Evolutionary conservation across 2,329 filamentous ascomycete species (phyloP), one percentile per base, ranked within the genome.

Genomic region (Colletotrichum magnum): DNA sequence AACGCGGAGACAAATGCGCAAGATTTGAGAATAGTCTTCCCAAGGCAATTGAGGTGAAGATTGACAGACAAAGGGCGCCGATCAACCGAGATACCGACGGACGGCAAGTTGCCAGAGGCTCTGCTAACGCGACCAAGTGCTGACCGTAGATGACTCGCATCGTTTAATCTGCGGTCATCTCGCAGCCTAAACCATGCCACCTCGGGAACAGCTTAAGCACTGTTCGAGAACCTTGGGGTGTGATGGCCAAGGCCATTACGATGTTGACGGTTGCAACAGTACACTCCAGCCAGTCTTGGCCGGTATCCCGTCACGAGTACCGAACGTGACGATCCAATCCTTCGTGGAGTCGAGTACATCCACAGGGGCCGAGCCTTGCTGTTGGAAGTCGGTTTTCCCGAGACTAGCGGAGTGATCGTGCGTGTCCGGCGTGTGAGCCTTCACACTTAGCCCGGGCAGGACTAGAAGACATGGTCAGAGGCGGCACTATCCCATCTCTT

Each of bases 1-100:
- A 72, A 71, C 72, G 73, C 72, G 66, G 72, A 43, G 36, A 62
- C 58, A 48, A 48, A 61, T 48, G 39, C 41, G n/a, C 51, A 43
- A 43, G 15, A 43, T 48, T 21, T 36, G 32, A 36, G 41, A 58
- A 41, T 28, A 58, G 24, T 47, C 24, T 48, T n/a, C 21, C 15
- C 28, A 39, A 43, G 24, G 58, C 15, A 26, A 43, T 12, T n/a
- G 12, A 47, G 6, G 16, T 2, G 12, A 36, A 16, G 21, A 13
- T 12, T 18, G 32, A 10, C 18, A 18, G 28, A 54, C 18, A 21
- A 26, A 36, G 3, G 36, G 26, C n/a, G 32, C 26, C 36, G 32
- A 39, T 39, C 54, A 32, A 24, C 54, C 16, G 54, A 58, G 41
- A 47, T 41, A 58, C 26, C 26, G 41, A 39, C 39, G 26, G 28